Conservation (phyloP, 2,329 filamentous ascomycete species). For the Aspergillus viridinutans region DNA sequence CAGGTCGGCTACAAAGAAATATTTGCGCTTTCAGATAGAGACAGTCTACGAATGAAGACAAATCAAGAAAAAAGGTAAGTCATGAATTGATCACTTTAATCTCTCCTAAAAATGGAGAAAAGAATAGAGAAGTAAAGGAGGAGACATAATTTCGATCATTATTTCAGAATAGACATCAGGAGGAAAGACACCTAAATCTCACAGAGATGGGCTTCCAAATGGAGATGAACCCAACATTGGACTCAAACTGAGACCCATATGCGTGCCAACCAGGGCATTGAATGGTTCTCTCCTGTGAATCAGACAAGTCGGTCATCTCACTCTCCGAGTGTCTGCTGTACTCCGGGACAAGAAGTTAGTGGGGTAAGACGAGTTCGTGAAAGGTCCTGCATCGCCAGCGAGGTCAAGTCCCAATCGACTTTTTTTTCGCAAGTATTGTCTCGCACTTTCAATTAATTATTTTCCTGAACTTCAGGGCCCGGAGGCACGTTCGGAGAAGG, state of each 20-base stretch:
- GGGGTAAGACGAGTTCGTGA: neutral
- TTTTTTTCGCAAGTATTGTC: neutral
- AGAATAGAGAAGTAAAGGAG: neutral
- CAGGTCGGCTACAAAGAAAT: neutral
- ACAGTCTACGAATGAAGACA: neutral
- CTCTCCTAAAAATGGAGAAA: neutral
- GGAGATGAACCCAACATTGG: slow-evolving; percentile 23
- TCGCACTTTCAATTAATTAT: neutral
- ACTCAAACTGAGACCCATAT: slow-evolving; percentile 21
- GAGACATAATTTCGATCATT: neutral
- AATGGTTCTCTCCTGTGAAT: slow-evolving; percentile 16
- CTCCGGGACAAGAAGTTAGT: slow-evolving; percentile 10
- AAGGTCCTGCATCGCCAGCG: neutral
- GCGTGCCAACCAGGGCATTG: slow-evolving; percentile 22
- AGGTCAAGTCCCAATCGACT: neutral
- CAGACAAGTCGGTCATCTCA: slow-evolving; percentile 13
- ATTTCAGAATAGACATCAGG: neutral
- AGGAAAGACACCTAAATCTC: slow-evolving; percentile 14
- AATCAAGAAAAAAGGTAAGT: neutral
- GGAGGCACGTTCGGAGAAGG: neutral
- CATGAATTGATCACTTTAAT: neutral
- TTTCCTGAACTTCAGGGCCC: neutral
- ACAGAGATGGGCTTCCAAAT: slow-evolving; percentile 17
- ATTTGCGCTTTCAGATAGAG: neutral
- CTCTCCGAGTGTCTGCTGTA: slow-evolving; percentile 17